These are phyloP conservation scores for Zelonia costaricensis DNA, from an alignment of 208 protist genomes.

Conservation along the genomic window DNA sequence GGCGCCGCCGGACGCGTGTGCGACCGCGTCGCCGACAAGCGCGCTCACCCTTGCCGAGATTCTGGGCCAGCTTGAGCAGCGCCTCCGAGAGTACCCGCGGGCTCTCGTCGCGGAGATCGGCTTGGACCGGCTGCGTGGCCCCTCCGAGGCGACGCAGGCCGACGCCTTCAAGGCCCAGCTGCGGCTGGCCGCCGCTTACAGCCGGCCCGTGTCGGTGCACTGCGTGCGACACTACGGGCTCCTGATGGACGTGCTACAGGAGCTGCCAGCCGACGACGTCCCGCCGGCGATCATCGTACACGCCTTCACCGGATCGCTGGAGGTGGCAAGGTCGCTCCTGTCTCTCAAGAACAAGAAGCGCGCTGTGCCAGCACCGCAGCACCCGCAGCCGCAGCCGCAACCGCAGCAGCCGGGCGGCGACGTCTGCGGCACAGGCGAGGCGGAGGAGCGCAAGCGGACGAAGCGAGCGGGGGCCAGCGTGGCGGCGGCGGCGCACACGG, in stretches of 20 bases:
- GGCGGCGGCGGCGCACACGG: slow-evolving; percentile 6
- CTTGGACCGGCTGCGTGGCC: slow-evolving; percentile 77
- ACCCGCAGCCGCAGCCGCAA: neutral
- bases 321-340: slow-evolving; percentile 66
- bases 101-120: slow-evolving; percentile 87
- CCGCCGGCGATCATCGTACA: slow-evolving; percentile 81
- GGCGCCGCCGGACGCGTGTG: neutral
- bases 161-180: slow-evolving; percentile 58
- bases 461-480: slow-evolving; percentile 5
- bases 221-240: slow-evolving; percentile 78
- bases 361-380: neutral
- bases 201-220: slow-evolving; percentile 73
- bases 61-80: slow-evolving; percentile 38
- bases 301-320: slow-evolving; percentile 75
- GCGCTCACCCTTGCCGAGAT: slow-evolving; percentile 18
- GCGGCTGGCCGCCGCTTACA: slow-evolving; percentile 53
- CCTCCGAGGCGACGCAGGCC: slow-evolving; percentile 41
- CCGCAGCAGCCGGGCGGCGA: neutral
- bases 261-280: slow-evolving; percentile 39
- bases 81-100: slow-evolving; percentile 35
- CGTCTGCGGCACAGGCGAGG: neutral
- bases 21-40: neutral
- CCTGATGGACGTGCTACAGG: slow-evolving; percentile 50
- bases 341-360: slow-evolving; percentile 55
- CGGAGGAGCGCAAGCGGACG: neutral